Percentiles rank a stretch among this genome's conserved stretches.
phyloP scores from a whole-genome alignment of 2,329 filamentous ascomycete genomes.

The Aplosporella prunicola region DNA sequence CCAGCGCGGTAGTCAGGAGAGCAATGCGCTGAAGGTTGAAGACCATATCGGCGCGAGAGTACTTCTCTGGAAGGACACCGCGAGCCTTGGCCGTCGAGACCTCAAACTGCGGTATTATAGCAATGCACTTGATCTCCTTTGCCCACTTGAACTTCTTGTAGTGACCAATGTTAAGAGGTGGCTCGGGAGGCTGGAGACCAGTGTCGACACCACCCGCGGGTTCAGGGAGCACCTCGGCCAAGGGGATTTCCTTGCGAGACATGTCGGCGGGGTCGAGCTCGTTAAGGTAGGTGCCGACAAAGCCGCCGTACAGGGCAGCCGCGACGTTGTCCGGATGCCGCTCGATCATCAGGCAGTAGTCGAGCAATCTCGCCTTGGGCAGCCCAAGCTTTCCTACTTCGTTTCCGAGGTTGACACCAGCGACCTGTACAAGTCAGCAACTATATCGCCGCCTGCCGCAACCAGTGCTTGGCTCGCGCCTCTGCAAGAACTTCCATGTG shows the following conservation, averaged over 20 bases:
- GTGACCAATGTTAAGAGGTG: slow-evolving; percentile 87
- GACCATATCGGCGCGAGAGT: slow-evolving; percentile 74
- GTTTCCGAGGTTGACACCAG: slow-evolving; percentile 86
- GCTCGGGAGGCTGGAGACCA: slow-evolving; percentile 73
- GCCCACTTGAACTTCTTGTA: slow-evolving; percentile 95
- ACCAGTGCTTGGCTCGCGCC: too few relatives aligned
- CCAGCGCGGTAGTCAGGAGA: slow-evolving; percentile 78
- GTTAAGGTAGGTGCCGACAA: slow-evolving; percentile 93
- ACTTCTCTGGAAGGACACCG: slow-evolving; percentile 70
- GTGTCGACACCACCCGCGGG: slow-evolving; percentile 89
- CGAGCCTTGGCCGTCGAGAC: slow-evolving; percentile 89
- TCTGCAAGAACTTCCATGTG: too few relatives aligned
- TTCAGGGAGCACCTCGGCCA: slow-evolving; percentile 84
- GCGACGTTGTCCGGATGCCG: slow-evolving; percentile 54
- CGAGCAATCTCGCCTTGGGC: slow-evolving; percentile 72
- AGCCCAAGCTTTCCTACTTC: slow-evolving; percentile 74
- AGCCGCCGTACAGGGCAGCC: slow-evolving; percentile 88
- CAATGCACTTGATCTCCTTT: slow-evolving; percentile 89
- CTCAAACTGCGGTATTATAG: slow-evolving; percentile 92
- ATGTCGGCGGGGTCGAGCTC: slow-evolving; percentile 83
- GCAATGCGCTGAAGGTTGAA: slow-evolving; percentile 96
- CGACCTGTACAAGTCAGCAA: slow-evolving; percentile 37
- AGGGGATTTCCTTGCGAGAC: slow-evolving; percentile 82
- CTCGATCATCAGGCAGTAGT: slow-evolving; percentile 94
- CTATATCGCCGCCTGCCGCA: slow-evolving; percentile 2